Evolutionary conservation across 495 filamentous ascomycete genomes (phyloP).

Genomic region (Daldinia concentrica): DNA sequence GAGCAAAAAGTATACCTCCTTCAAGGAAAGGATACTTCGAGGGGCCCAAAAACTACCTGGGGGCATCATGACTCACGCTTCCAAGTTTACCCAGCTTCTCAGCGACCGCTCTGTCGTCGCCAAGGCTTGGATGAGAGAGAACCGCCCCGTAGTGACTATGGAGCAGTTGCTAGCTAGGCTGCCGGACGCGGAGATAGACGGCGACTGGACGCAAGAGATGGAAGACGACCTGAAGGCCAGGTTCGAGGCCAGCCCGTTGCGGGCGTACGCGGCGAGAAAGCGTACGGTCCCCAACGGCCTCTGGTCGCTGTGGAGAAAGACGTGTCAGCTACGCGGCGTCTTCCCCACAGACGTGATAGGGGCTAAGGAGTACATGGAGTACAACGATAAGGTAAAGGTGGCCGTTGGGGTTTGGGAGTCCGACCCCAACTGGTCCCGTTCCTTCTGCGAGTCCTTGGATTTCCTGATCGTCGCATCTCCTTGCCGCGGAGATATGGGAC

Average conservation of each 20-base stretch:
- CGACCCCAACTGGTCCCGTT: background rate
- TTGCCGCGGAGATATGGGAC: background rate
- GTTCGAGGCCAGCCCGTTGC: background rate
- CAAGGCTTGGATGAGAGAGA: background rate
- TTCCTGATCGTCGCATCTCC: background rate
- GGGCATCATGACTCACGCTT: background rate
- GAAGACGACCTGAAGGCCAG: background rate
- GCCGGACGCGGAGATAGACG: background rate
- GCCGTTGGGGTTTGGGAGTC: background rate
- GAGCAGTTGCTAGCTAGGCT: background rate
- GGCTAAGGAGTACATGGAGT: background rate
- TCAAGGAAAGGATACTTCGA: background rate
- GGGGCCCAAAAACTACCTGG: background rate
- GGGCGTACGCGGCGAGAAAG: background rate
- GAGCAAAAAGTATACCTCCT: background rate
- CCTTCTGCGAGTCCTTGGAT: background rate
- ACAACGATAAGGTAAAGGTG: background rate
- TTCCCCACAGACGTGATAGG: background rate
- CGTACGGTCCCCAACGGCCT: background rate
- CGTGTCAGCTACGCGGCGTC: background rate
- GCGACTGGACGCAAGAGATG: background rate
- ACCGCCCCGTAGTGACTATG: background rate
- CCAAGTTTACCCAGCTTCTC: background rate
- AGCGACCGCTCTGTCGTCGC: background rate
- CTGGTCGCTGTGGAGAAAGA: background rate